Conservation (phyloP, 2,329 filamentous ascomycete genomes). For the Fusarium torreyae region DNA sequence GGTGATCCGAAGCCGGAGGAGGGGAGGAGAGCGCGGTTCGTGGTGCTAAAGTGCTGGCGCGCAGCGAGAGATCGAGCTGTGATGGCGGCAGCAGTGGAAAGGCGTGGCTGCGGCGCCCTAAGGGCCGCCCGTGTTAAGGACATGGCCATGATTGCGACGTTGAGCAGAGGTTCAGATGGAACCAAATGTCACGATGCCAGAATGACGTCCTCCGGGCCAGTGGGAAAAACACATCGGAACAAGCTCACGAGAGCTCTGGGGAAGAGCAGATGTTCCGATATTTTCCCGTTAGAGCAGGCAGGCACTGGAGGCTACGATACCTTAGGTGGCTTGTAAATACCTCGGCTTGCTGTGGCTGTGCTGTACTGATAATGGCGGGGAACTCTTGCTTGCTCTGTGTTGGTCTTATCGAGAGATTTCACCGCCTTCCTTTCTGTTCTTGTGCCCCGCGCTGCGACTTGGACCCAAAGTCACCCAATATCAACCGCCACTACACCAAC, state of each 20-base stretch:
- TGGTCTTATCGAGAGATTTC: constrained; percentile 19
- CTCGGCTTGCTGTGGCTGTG: constrained; percentile 27
- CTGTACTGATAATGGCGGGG: constrained; percentile 27
- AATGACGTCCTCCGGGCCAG: constrained; percentile 47
- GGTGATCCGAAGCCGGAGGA: constrained; percentile 53
- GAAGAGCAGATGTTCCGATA: constrained; percentile 21
- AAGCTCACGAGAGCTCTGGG: constrained; percentile 31
- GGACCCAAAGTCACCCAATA: constrained; percentile 39
- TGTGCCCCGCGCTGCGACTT: constrained; percentile 42
- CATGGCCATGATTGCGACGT: constrained; percentile 49
- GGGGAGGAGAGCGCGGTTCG: constrained; percentile 53
- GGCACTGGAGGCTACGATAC: constrained; percentile 14
- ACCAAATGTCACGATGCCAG: constrained; percentile 35
- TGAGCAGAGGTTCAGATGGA: constrained; percentile 14
- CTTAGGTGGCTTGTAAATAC: constrained; percentile 25
- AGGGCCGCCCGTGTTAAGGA: constrained; percentile 52
- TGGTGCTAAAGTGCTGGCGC: constrained; percentile 52
- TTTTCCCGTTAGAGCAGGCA: constrained; percentile 36
- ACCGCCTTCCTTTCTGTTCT: constrained; percentile 36
- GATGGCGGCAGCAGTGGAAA: constrained; percentile 39
- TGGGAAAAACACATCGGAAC: constrained; percentile 40
- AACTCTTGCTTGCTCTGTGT: constrained; percentile 7
- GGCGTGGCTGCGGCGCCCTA: constrained; percentile 45
- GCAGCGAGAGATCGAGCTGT: constrained; percentile 36
- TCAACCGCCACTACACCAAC: constrained; percentile 40